Evolutionary conservation across 306 rosid genomes (phyloP).

Genomic region (Acacia confusa): DNA sequence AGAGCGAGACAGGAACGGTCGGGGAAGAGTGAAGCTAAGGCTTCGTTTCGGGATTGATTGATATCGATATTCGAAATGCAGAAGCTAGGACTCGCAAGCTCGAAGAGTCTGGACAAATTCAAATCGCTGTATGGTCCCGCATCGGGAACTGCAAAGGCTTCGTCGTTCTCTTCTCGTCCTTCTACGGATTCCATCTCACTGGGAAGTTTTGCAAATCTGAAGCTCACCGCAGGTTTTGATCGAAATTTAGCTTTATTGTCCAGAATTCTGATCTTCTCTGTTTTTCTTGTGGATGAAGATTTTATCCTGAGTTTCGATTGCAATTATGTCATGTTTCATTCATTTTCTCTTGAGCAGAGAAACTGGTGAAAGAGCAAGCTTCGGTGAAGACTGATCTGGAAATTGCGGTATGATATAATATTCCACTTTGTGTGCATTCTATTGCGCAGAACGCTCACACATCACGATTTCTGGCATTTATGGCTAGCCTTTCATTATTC

Average conservation of each 20-base stretch:
- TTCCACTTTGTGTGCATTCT: conserved; percentile 18
- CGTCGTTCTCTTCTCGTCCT: conserved; percentile 51
- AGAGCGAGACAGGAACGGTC: conserved; percentile 18
- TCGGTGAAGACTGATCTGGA: conserved; percentile 85
- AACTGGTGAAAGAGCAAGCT: conserved; percentile 86
- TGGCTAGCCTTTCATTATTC: conserved; percentile 13
- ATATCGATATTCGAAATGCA: conserved; percentile 41
- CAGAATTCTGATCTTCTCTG: conserved; percentile 15
- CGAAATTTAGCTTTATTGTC: conserved; percentile 1
- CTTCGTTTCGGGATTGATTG: conserved; percentile 27
- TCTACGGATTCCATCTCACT: conserved; percentile 56
- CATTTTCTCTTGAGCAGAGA: conserved; percentile 54
- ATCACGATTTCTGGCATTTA: conserved; percentile 11
- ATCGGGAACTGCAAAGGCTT: conserved; percentile 53
- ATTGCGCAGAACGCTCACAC: not conserved
- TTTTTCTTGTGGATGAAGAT: not conserved
- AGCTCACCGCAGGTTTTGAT: conserved; percentile 82
- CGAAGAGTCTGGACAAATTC: conserved; percentile 76
- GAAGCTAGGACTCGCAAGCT: conserved; percentile 63
- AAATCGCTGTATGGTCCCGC: conserved; percentile 68
- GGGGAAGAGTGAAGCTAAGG: conserved; percentile 28
- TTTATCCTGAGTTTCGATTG: conserved; percentile 21
- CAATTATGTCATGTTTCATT: conserved; percentile 26
- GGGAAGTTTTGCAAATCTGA: conserved; percentile 77
- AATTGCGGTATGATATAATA: conserved; percentile 62